Evolutionary conservation across 2,329 filamentous ascomycete species (phyloP).

Genomic region (Nothophaeocryptopus gaeumannii): DNA sequence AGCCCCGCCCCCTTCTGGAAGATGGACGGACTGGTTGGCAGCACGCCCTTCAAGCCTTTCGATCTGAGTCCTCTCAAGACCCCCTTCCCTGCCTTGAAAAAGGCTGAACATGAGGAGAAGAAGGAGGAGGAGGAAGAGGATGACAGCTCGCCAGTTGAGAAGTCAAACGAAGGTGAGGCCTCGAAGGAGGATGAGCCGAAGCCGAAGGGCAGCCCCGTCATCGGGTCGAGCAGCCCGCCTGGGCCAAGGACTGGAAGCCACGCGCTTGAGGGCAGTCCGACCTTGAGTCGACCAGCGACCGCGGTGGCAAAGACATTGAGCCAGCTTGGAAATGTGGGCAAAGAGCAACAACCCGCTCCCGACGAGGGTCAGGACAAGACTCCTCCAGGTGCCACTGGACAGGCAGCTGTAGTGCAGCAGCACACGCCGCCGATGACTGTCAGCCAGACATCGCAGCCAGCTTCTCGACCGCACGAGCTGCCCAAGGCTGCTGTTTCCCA

Average conservation of each 20-base stretch:
- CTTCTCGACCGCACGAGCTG: slow-evolving; percentile 19
- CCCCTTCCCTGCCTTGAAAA: slow-evolving; percentile 35
- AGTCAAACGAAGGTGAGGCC: slow-evolving; percentile 19
- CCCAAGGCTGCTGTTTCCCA: slow-evolving; percentile 23
- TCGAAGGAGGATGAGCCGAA: slow-evolving; percentile 21
- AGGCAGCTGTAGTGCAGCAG: slow-evolving; percentile 21
- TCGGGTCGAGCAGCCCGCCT: slow-evolving; percentile 36
- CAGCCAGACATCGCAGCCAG: slow-evolving; percentile 18
- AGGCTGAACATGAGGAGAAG: slow-evolving; percentile 24
- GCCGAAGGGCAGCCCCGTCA: slow-evolving; percentile 29
- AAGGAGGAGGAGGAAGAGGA: slow-evolving; percentile 24
- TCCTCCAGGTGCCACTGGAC: slow-evolving; percentile 17
- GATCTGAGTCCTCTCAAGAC: slow-evolving; percentile 40
- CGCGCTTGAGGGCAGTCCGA: slow-evolving; percentile 32
- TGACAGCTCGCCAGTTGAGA: slow-evolving; percentile 19
- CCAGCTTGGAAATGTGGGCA: slow-evolving; percentile 23
- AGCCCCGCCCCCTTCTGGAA: slow-evolving; percentile 88
- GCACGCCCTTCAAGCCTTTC: slow-evolving; percentile 56
- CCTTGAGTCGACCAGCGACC: slow-evolving; percentile 31
- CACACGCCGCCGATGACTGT: slow-evolving; percentile 26
- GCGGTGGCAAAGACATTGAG: slow-evolving; percentile 33
- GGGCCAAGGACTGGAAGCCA: slow-evolving; percentile 18
- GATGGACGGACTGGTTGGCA: slow-evolving; percentile 73
- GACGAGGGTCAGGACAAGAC: slow-evolving; percentile 19
- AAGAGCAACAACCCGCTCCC: slow-evolving; percentile 11